phyloP scores from a whole-genome alignment of 768 basidiomycete species.

The Lactifluus volemus region DNA sequence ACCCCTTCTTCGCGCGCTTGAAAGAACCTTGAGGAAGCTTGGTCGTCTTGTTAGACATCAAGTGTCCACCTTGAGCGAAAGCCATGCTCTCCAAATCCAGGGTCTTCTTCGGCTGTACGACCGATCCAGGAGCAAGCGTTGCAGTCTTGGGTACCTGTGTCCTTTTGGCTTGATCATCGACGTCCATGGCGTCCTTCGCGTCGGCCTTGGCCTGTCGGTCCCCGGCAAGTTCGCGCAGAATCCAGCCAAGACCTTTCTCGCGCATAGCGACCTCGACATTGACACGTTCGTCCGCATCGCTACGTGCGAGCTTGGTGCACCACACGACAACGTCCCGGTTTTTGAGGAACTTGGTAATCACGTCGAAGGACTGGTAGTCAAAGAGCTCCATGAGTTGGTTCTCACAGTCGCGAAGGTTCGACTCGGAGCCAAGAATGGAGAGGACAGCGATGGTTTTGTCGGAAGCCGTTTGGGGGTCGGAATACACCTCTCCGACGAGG shows the following conservation, averaged over 20 bases:
- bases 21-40: slow-evolving; percentile 97
- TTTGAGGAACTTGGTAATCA: slow-evolving; percentile 84
- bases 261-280: slow-evolving; percentile 98
- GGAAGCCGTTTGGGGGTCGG: slow-evolving; percentile 90
- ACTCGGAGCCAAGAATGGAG: slow-evolving; percentile 78
- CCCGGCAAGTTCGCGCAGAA: slow-evolving; percentile 78
- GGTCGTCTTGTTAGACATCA: slow-evolving; percentile 99
- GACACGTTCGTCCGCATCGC: slow-evolving; percentile 78
- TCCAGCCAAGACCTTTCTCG: slow-evolving; percentile 95
- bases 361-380: slow-evolving; percentile 85
- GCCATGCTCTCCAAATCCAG: slow-evolving; percentile 91
- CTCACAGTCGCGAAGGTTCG: slow-evolving; percentile 84
- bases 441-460: slow-evolving; percentile 85
- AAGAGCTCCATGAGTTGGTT: slow-evolving; percentile 96
- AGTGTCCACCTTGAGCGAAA: slow-evolving; percentile 92
- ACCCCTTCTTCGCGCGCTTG: slow-evolving; percentile 93
- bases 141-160: slow-evolving; percentile 64
- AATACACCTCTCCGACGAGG: slow-evolving; percentile 81
- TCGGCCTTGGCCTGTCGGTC: slow-evolving; percentile 56
- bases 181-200: slow-evolving; percentile 63
- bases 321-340: slow-evolving; percentile 96
- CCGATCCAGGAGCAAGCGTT: slow-evolving; percentile 80
- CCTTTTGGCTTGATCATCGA: slow-evolving; percentile 48
- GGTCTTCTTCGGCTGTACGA: slow-evolving; percentile 72
- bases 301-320: slow-evolving; percentile 94